phyloP scores from a whole-genome alignment of 2,329 filamentous ascomycete genomes.

The Orbilia oligospora region DNA sequence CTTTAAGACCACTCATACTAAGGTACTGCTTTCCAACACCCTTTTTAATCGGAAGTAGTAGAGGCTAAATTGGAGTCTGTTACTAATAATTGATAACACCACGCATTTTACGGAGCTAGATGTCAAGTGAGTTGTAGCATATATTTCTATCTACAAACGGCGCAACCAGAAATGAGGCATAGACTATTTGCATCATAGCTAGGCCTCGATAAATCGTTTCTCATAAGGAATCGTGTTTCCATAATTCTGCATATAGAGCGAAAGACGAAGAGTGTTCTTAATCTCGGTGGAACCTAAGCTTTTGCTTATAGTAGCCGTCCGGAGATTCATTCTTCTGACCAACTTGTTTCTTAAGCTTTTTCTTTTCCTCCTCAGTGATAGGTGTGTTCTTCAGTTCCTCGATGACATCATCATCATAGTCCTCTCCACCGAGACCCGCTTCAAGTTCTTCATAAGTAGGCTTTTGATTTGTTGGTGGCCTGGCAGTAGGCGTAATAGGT shows the following conservation, averaged over 20 bases:
- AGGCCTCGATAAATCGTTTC: background rate
- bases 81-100: background rate
- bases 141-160: conserved; percentile 1
- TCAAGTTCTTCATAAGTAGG: conserved; percentile 1
- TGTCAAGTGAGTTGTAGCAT: background rate
- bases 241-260: background rate
- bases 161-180: background rate
- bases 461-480: background rate
- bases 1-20: background rate
- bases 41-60: background rate
- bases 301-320: background rate
- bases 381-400: conserved; percentile 8
- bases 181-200: background rate
- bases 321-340: background rate
- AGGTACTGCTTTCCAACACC: background rate
- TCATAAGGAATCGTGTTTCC: background rate
- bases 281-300: conserved; percentile 15
- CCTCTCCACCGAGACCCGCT: conserved; percentile 1
- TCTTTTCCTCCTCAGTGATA: background rate
- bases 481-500: conserved; percentile 1
- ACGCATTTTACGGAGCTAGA: background rate
- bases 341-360: background rate
- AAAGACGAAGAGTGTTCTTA: background rate
- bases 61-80: background rate
- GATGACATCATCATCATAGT: conserved; percentile 5